Conservation (phyloP, 2,329 filamentous ascomycete species). For the Penicillium sp. region DNA sequence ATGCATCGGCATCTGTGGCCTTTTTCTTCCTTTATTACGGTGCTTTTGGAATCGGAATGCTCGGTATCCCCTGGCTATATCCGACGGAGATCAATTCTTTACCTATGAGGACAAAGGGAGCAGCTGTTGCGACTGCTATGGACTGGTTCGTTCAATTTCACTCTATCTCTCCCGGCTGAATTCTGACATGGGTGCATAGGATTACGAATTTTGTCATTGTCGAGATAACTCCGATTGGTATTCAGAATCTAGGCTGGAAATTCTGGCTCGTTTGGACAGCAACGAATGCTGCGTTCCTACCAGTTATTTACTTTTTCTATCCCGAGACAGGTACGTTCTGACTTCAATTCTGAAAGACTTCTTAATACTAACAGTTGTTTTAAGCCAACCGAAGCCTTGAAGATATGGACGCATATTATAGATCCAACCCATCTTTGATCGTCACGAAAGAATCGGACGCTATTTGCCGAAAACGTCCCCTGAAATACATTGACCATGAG, state of each 20-base stretch:
- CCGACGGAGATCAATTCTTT: slow-evolving; percentile 26
- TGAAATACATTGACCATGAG: slow-evolving; percentile 53
- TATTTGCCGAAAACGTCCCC: slow-evolving; percentile 49
- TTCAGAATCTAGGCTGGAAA: slow-evolving; percentile 54
- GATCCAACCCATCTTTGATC: slow-evolving; percentile 43
- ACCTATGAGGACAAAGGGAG: slow-evolving; percentile 20
- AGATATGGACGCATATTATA: slow-evolving; percentile 41
- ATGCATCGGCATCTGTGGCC: slow-evolving; percentile 34
- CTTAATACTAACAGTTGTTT: not conserved
- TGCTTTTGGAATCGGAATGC: slow-evolving; percentile 17
- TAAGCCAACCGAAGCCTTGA: slow-evolving; percentile 25
- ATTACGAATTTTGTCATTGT: slow-evolving; percentile 21
- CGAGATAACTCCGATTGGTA: slow-evolving; percentile 24
- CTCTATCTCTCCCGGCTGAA: not conserved
- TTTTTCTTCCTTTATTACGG: slow-evolving; percentile 39
- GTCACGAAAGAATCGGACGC: slow-evolving; percentile 55
- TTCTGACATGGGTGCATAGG: not conserved
- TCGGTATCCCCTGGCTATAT: slow-evolving; percentile 26
- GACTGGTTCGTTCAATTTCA: slow-evolving; percentile 18
- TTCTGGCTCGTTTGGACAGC: slow-evolving; percentile 58
- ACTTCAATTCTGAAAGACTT: not conserved
- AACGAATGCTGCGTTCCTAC: slow-evolving; percentile 30
- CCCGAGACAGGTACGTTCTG: slow-evolving; percentile 25
- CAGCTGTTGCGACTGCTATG: slow-evolving; percentile 12
- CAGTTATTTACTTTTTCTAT: slow-evolving; percentile 33